phyloP scores from a whole-genome alignment of 768 basidiomycete species.

The Leccinum pellstonianum region DNA sequence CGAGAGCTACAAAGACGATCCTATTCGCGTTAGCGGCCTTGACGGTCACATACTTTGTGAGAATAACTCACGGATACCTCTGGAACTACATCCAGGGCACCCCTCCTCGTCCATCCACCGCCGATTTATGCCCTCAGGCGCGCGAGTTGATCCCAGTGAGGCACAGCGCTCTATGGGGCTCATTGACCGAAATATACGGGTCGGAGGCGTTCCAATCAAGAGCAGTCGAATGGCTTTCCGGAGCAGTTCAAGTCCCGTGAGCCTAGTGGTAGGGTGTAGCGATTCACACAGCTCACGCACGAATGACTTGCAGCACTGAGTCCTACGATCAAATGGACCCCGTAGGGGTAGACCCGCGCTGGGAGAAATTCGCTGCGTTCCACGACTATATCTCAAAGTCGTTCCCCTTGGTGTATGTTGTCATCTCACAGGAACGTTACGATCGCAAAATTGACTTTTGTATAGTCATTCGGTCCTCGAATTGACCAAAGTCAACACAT shows the following conservation, averaged over 20 bases:
- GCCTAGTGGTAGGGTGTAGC: slow-evolving; percentile 8
- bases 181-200: slow-evolving; percentile 30
- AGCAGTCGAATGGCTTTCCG: slow-evolving; percentile 39
- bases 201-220: slow-evolving; percentile 36
- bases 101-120: background rate
- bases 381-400: slow-evolving; percentile 54
- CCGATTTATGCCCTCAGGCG: slow-evolving; percentile 36
- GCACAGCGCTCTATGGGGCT: slow-evolving; percentile 35
- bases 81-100: slow-evolving; percentile 3
- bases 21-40: slow-evolving; percentile 21
- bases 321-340: slow-evolving; percentile 49
- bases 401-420: slow-evolving; percentile 60
- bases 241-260: slow-evolving; percentile 43
- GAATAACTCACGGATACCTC: slow-evolving; percentile 1
- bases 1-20: slow-evolving; percentile 8
- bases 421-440: background rate
- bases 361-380: slow-evolving; percentile 53
- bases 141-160: slow-evolving; percentile 33
- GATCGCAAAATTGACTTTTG: background rate
- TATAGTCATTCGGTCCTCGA: slow-evolving; percentile 47
- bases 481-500: slow-evolving; percentile 60
- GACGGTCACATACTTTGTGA: slow-evolving; percentile 14
- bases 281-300: slow-evolving; percentile 7
- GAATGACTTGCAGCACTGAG: slow-evolving; percentile 41
- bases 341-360: slow-evolving; percentile 49